Evolutionary conservation across 2,329 filamentous ascomycete genomes (phyloP).

Genomic region (Juglanconis juglandina): DNA sequence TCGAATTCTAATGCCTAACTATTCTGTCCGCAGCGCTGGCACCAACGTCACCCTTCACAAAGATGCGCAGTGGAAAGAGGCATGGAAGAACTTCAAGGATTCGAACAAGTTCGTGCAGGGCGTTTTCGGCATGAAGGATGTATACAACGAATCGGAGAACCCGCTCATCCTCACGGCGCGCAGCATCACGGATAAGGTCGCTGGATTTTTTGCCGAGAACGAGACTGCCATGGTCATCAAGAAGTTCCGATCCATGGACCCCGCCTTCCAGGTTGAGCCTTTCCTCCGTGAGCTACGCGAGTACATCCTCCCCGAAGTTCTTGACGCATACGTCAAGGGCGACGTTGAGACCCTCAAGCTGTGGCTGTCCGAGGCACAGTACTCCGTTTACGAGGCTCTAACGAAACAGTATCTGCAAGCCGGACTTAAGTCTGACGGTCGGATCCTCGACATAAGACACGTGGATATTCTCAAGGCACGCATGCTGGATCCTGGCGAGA

Average conservation of each 20-base stretch:
- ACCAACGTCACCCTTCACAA: constrained; percentile 95
- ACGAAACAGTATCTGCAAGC: constrained; percentile 93
- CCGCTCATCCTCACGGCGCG: constrained; percentile 88
- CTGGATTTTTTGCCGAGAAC: constrained; percentile 97
- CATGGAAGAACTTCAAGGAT: constrained; percentile 95
- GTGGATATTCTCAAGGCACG: constrained; percentile 83
- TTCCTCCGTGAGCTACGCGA: constrained; percentile 95
- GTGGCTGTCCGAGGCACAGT: constrained; percentile 95
- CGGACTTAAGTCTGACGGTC: constrained; percentile 89
- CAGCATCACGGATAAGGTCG: constrained; percentile 88
- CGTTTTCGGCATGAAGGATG: constrained; percentile 78
- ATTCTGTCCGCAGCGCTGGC: constrained; percentile 63
- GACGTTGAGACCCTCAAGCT: constrained; percentile 86
- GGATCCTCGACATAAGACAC: constrained; percentile 90
- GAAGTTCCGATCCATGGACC: constrained; percentile 95
- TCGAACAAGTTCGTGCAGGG: constrained; percentile 83
- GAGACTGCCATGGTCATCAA: constrained; percentile 97
- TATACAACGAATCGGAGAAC: constrained; percentile 96
- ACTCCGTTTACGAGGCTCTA: constrained; percentile 92
- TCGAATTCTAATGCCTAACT: constrained; percentile 27
- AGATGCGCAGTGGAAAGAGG: constrained; percentile 95
- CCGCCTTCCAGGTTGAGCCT: constrained; percentile 87
- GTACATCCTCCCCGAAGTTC: constrained; percentile 94
- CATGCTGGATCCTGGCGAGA: constrained; percentile 79
- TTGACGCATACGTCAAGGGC: constrained; percentile 97